phyloP scores from a whole-genome alignment of 2,329 filamentous ascomycete species.

The Aspergillus quadrilineatus region DNA sequence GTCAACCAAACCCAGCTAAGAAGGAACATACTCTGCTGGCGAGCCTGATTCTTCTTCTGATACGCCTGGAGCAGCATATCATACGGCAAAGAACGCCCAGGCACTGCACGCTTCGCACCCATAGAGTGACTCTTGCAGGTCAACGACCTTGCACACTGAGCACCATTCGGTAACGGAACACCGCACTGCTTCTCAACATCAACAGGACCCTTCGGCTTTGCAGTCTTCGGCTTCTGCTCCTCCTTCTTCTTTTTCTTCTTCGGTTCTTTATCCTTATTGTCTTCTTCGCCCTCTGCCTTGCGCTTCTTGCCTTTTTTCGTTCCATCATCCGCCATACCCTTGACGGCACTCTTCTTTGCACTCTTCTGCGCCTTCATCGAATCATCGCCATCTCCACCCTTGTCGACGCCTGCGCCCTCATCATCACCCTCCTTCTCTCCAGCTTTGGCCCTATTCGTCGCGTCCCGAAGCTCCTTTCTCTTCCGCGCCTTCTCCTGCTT shows the following conservation, averaged over 20 bases:
- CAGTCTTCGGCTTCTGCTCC: conserved; percentile 76
- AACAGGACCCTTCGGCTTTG: conserved; percentile 87
- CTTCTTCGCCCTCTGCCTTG: conserved; percentile 67
- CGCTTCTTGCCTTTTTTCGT: conserved; percentile 71
- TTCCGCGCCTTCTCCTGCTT: conserved; percentile 79
- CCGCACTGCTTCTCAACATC: conserved; percentile 94
- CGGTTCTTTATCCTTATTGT: conserved; percentile 73
- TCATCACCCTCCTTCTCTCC: conserved; percentile 46
- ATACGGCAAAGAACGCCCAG: conserved; percentile 82
- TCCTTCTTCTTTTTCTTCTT: conserved; percentile 96
- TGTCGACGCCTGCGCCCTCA: conserved; percentile 39
- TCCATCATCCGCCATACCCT: conserved; percentile 55
- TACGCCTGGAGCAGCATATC: conserved; percentile 87
- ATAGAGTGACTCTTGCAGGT: conserved; percentile 96
- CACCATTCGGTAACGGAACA: conserved; percentile 79
- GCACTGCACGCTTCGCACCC: conserved; percentile 87
- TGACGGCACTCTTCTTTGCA: conserved; percentile 59
- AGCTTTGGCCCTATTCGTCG: conserved; percentile 62
- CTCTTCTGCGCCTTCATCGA: conserved; percentile 61
- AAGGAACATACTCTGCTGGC: conserved; percentile 77
- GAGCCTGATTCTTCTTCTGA: conserved; percentile 98
- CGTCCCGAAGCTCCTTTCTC: conserved; percentile 73
- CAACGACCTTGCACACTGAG: conserved; percentile 80
- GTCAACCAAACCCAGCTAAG: not conserved
- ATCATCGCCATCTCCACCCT: conserved; percentile 37